Base-by-base conservation (phyloP, 1,139 yeast species). In the Candida sp. region DNA sequence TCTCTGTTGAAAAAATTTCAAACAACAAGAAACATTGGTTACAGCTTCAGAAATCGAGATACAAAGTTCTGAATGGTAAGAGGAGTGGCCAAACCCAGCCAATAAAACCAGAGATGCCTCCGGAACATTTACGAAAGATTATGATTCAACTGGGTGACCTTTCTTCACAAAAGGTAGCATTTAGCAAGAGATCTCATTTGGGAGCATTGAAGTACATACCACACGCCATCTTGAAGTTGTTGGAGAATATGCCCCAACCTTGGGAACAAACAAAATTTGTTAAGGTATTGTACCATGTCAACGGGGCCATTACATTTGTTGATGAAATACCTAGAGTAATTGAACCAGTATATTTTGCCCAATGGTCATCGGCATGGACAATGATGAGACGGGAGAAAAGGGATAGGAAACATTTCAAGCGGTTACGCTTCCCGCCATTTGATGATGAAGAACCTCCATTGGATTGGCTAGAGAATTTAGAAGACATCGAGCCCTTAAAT, bases 171-270 rank as follows among this genome's bases (percentile, higher is more conserved):
- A 81, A 83, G 49, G 87, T 88, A 36, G 84, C 95, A n/a, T 80
- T 87, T 7, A 98, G 93, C 56, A 91, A 91, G 59, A 73, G 95
- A 45, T 81, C 97, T 0, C 91, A 88, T 56, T 66, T 95, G 23
- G 97, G 98, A 1, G 93, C 98, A 0, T 70, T 95, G 46, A 93
- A 91, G 63, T 95, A 86, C 64, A 79, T 95, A 83, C 99, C 99
- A 0, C 98, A 93, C 65, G 97, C 99, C 0, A 79, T 91, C 1
- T 63, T 90, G 48, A 95, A 95, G 62, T 74, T 95, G 33, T 60
- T 95, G 40, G 99, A 95, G 57, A 91, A 90, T 56, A 93, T 95
- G 93, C 99, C 99, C 0, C 97, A 90, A 60, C 99, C 99, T 1
- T 95, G 99, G 99, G 98, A 95, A 61, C 80, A 81, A 47, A 70